A percentile compares a stretch with the other conserved stretches of the same genome.
Conservation (phyloP, 352 stramenopile species). For the Phytophthora citricola region DNA sequence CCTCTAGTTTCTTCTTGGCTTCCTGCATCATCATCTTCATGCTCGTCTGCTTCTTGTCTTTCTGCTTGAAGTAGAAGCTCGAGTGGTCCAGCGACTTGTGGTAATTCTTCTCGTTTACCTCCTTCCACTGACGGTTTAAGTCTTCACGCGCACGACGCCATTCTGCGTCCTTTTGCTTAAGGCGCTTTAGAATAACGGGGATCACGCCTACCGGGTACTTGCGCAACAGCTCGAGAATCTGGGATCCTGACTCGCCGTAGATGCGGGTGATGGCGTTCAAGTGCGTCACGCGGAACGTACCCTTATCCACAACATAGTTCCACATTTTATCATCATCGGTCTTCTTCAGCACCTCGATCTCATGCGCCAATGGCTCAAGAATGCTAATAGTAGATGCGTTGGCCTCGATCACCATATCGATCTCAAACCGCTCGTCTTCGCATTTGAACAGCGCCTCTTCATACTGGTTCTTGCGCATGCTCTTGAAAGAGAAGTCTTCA, state of each 20-base stretch:
- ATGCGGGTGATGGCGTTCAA: conserved; percentile 98
- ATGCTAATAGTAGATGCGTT: conserved; percentile 96
- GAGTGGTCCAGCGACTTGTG: conserved; percentile 99
- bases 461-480: conserved; percentile 99
- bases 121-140: conserved; percentile 98
- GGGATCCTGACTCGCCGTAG: conserved; percentile 95
- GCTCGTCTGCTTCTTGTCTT: conserved; percentile 97
- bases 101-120: conserved; percentile 98
- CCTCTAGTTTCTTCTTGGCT: conserved; percentile 85
- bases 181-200: conserved; percentile 97
- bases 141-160: conserved; percentile 94
- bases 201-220: conserved; percentile 97
- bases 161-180: conserved; percentile 99
- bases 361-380: conserved; percentile 95
- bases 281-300: conserved; percentile 95
- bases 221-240: conserved; percentile 94
- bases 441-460: conserved; percentile 99
- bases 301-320: conserved; percentile 95
- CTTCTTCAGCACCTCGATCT: conserved; percentile 92
- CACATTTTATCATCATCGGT: conserved; percentile 80
- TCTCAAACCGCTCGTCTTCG: conserved; percentile 98
- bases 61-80: conserved; percentile 98
- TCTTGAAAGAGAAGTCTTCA: conserved; percentile 99
- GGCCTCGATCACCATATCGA: conserved; percentile 96
- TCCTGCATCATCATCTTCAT: conserved; percentile 94